phyloP scores from a whole-genome alignment of 305 asterid species.

The Rubia tinctorum region DNA sequence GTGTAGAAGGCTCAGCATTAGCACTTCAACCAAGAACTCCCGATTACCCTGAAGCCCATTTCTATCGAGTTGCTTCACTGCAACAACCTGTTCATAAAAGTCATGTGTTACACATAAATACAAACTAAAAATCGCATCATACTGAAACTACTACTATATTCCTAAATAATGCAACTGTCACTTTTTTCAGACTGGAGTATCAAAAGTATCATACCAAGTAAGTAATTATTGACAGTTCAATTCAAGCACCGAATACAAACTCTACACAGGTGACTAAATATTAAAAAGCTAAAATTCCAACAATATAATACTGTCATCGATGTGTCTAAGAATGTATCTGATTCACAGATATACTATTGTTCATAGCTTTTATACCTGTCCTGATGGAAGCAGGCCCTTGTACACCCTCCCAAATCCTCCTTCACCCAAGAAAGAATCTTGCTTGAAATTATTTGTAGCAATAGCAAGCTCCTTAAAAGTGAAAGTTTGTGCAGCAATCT shows the following conservation, averaged over 20 bases:
- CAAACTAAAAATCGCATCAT: neutral
- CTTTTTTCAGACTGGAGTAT: neutral
- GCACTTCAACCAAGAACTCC: slow-evolving; percentile 95
- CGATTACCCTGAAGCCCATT: slow-evolving; percentile 98
- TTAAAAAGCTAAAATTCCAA: neutral
- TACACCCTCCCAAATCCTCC: slow-evolving; percentile 96
- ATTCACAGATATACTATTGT: neutral
- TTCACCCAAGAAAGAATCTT: slow-evolving; percentile 87
- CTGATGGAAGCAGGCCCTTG: slow-evolving; percentile 67
- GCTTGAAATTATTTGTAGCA: slow-evolving; percentile 78
- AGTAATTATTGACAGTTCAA: neutral
- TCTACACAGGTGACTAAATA: neutral
- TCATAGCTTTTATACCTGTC: slow-evolving; percentile 54
- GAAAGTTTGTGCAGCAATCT: slow-evolving; percentile 92
- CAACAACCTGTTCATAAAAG: slow-evolving; percentile 56
- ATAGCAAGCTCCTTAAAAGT: slow-evolving; percentile 93
- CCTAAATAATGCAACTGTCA: neutral
- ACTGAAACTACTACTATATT: neutral
- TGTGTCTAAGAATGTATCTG: neutral
- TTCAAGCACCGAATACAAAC: neutral
- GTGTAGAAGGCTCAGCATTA: slow-evolving; percentile 98
- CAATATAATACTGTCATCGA: neutral
- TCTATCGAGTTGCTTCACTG: slow-evolving; percentile 94
- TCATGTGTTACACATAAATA: neutral
- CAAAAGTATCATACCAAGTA: neutral